Conservation (phyloP, 208 protist genomes). For the Leishmania martiniquensis region DNA sequence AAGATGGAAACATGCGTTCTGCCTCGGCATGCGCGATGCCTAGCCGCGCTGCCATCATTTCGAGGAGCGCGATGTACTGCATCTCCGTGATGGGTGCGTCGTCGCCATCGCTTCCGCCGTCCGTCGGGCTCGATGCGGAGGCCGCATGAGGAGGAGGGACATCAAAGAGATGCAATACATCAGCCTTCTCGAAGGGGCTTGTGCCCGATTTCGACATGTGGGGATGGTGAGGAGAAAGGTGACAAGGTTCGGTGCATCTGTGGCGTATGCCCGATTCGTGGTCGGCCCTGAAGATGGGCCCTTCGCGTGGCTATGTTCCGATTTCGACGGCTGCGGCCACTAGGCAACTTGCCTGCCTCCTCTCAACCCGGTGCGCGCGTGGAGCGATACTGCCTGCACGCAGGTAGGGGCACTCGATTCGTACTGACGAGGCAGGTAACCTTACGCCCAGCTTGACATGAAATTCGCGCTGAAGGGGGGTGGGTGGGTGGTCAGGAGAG, state of each 20-base stretch:
- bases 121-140: not conserved
- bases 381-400: not conserved
- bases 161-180: conserved; percentile 47
- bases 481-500: not conserved
- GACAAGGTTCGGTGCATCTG: not conserved
- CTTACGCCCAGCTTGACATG: not conserved
- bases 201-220: conserved; percentile 5
- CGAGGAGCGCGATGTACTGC: conserved; percentile 32
- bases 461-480: not conserved
- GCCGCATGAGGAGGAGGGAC: not conserved
- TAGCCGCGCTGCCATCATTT: conserved; percentile 26
- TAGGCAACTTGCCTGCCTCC: not conserved
- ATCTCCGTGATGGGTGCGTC: conserved; percentile 13
- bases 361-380: not conserved
- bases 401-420: not conserved
- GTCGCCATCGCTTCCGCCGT: conserved; percentile 7
- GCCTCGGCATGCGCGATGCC: conserved; percentile 11
- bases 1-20: conserved; percentile 20
- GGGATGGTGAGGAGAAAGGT: not conserved
- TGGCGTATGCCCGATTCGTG: not conserved
- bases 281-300: not conserved
- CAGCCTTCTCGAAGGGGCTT: conserved; percentile 25
- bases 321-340: not conserved
- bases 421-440: not conserved
- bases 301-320: not conserved